Base-by-base conservation (phyloP, 1,139 yeast genomes). In the Eremothecium sinecaudum region DNA sequence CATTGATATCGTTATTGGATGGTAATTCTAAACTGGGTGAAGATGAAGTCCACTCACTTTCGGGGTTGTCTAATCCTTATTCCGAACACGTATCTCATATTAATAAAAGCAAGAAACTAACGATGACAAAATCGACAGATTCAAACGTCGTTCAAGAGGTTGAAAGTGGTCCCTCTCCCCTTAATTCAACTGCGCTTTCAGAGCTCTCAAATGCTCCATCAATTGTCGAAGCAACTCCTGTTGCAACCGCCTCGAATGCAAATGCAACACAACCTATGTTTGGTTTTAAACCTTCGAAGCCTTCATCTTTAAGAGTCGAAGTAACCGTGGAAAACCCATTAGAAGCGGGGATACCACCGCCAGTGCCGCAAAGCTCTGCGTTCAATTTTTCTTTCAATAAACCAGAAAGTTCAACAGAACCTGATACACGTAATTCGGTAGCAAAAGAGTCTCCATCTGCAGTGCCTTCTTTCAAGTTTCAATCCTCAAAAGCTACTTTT, bases 1-100 rank as follows among this genome's bases (percentile, higher is more conserved):
- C 81, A 1, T 61, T 81, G 31, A 62, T 80, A 34, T 71, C 80
- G 4, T 67, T 80, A 30, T 59, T 81, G 32, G 82, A 77, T 42
- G 67, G 64, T 9, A 49, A 45, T 3, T 38, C 37, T 9, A 32
- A 38, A 20, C 30, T 40, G 7, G 33, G 33, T 4, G 20, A 8
- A 2, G 14, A 27, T 16, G 45, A 47, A 19, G 34, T 56, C 10
- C 54, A 61, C 35, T 61, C 61, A 28, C 66, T 69, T 39, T 62
- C 74, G 5, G 21, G 21, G 4, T 11, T 27, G 6, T 27, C 30
- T n/a, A 75, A 74, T 43, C 80, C 81, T 1, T 74, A 73, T 50
- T 61, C 74, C 3, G 48, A 63, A 2, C 53, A 45, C 38, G 40
- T 47, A 4, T 38, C 45, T n/a, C 37, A 42, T 18, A 41, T 52